Evolutionary conservation across 108 stramenopile genomes (phyloP).

Genomic region (Pseudonitzschia multiseries): DNA sequence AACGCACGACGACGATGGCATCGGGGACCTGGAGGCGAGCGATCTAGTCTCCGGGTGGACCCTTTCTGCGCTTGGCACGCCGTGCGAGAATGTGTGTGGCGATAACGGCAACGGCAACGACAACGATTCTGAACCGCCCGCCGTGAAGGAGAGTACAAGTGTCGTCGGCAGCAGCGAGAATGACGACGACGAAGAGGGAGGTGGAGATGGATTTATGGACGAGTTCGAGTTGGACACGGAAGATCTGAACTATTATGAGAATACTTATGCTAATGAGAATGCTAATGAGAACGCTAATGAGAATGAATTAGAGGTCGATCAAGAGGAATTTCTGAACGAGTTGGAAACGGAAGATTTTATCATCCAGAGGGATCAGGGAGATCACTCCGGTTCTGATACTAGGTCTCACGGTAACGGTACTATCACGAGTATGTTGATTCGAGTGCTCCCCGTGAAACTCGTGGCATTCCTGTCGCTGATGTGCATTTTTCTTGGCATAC

Average conservation of each 20-base stretch:
- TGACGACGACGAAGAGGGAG: not conserved
- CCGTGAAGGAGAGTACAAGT: too few species aligned
- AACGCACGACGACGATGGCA: not conserved
- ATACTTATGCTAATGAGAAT: not conserved
- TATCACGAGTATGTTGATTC: not conserved
- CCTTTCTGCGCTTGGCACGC: not conserved
- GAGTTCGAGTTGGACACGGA: too few species aligned
- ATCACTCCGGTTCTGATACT: not conserved
- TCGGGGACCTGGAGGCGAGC: not conserved
- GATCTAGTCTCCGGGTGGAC: not conserved
- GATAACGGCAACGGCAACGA: not conserved
- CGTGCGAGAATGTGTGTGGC: not conserved
- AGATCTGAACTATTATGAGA: not conserved
- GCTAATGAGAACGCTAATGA: not conserved
- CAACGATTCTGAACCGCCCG: too few species aligned
- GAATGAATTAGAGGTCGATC: not conserved
- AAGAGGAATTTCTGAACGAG: not conserved
- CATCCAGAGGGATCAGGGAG: not conserved
- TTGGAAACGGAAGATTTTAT: too few species aligned
- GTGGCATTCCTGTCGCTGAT: not conserved
- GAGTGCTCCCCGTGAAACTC: constrained; percentile 1
- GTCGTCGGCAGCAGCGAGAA: too few species aligned
- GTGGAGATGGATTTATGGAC: not conserved
- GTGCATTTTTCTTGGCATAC: not conserved
- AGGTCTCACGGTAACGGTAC: not conserved